Evolutionary conservation across 164 flowering plant species (phyloP), one percentile per base, ranked within the genome.

Genomic region (Stephania japonica): DNA sequence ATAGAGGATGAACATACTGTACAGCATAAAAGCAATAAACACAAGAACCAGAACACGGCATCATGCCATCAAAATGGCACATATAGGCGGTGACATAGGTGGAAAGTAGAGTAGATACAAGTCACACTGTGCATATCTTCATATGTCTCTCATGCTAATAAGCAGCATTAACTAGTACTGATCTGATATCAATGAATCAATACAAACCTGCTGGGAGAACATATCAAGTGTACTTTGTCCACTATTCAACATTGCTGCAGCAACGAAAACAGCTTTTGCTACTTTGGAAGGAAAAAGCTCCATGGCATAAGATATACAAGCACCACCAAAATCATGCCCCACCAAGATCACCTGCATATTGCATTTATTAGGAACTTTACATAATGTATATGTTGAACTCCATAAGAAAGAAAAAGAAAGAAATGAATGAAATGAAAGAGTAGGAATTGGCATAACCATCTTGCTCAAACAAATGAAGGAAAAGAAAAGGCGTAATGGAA

Each of bases 281-380:
- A 92, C 78, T 76, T 87, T 94, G 19, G 21, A 43, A 67, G 97
- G 92, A 75, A 87, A 86, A 70, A 84, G 71, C 84, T 94, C 98
- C 97, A 92, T 91, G 19, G 87, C 93, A 80, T 85, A 87, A 18
- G 97, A 87, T 72, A 94, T 81, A 72, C 98, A 94, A 42, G 93
- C 86, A 69, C 97, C 98, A 65, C 98, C 97, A 83, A 94, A 84
- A 84, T 94, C 97, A 76, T 94, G 98, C 16, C 97, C 98, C 4
- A 91, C 97, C 85, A 94, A 84, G 44, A 94, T 92, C 64, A 92
- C 93, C 98, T 90, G 87, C 87, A 85, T 25, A 56, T 19, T 70
- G 67, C 2, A 70, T 44, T 38, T 67, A 2, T 32, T 42, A 53
- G 25, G 6, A 69, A 27, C 12, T 42, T 3, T 16, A 7, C 10